A percentile compares a stretch with the other conserved stretches of the same genome.
Conservation (phyloP, 305 asterid genomes). For the Fraxinus albicans region DNA sequence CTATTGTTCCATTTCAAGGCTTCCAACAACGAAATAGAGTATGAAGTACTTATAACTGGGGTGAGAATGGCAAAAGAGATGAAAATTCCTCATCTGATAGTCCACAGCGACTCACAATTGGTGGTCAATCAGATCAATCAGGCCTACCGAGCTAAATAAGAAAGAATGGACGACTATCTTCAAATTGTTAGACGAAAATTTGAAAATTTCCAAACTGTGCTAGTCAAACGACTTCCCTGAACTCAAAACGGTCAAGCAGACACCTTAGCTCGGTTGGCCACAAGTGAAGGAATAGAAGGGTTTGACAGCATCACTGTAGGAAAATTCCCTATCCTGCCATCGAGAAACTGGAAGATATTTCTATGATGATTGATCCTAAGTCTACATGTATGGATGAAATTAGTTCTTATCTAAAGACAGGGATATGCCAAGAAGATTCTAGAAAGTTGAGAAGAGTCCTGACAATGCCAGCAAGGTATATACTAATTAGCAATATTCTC, state of each 20-base stretch:
- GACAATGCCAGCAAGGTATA: not conserved
- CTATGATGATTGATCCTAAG: not conserved
- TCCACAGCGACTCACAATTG: not conserved
- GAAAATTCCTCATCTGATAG: not conserved
- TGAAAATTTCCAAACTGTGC: not conserved
- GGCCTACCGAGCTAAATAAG: not conserved
- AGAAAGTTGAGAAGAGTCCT: too few relatives aligned
- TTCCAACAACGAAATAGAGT: too few relatives aligned
- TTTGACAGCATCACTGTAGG: not conserved
- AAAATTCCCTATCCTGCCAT: too few relatives aligned
- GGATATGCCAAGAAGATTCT: not conserved
- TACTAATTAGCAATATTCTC: not conserved
- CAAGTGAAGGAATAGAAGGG: not conserved
- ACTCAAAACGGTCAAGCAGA: not conserved
- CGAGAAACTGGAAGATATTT: not conserved
- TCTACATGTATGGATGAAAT: not conserved
- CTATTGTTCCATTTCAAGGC: not conserved
- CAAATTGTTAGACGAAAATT: not conserved
- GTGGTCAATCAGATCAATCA: not conserved
- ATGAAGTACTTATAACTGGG: not conserved
- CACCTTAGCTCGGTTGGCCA: not conserved
- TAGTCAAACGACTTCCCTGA: not conserved
- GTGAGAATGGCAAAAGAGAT: not conserved
- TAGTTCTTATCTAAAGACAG: not conserved
- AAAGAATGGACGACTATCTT: not conserved